Evolutionary conservation across 2,329 filamentous ascomycete species (phyloP).

Genomic region (Karstenula rhodostoma): DNA sequence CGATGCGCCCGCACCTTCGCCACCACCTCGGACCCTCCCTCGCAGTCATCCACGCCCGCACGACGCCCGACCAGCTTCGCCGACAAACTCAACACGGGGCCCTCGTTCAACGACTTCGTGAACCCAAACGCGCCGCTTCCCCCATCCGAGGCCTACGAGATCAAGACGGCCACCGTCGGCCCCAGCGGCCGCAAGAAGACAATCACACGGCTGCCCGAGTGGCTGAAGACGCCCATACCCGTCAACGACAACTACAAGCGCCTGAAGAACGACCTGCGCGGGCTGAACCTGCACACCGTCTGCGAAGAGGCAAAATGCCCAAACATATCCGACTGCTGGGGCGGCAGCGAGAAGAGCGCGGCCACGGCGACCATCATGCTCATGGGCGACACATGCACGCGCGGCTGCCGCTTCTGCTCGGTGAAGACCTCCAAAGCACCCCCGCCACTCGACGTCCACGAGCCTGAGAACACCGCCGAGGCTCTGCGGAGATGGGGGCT

Average conservation of each 20-base stretch:
- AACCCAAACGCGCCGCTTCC: slow-evolving; percentile 53
- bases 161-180: slow-evolving; percentile 69
- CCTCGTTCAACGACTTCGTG: slow-evolving; percentile 71
- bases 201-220: slow-evolving; percentile 81
- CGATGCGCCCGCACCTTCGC: slow-evolving; percentile 41
- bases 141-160: slow-evolving; percentile 64
- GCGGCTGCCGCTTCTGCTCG: slow-evolving; percentile 95
- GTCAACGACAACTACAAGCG: slow-evolving; percentile 87
- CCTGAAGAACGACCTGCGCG: slow-evolving; percentile 92
- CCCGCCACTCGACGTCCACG: slow-evolving; percentile 89
- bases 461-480: slow-evolving; percentile 96
- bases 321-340: slow-evolving; percentile 98
- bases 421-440: slow-evolving; percentile 85
- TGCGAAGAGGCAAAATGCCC: slow-evolving; percentile 98
- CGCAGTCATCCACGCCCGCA: slow-evolving; percentile 36
- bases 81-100: slow-evolving; percentile 70
- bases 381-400: slow-evolving; percentile 98
- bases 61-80: slow-evolving; percentile 63
- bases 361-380: slow-evolving; percentile 99
- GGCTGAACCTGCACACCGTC: slow-evolving; percentile 90
- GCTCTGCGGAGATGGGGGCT: slow-evolving; percentile 91
- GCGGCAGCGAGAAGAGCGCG: slow-evolving; percentile 83
- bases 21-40: slow-evolving; percentile 41
- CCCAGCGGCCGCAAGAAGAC: slow-evolving; percentile 69
- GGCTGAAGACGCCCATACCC: slow-evolving; percentile 96